Evolutionary conservation across 495 filamentous ascomycete genomes (phyloP).

Genomic region (Xeromyces bisporus): DNA sequence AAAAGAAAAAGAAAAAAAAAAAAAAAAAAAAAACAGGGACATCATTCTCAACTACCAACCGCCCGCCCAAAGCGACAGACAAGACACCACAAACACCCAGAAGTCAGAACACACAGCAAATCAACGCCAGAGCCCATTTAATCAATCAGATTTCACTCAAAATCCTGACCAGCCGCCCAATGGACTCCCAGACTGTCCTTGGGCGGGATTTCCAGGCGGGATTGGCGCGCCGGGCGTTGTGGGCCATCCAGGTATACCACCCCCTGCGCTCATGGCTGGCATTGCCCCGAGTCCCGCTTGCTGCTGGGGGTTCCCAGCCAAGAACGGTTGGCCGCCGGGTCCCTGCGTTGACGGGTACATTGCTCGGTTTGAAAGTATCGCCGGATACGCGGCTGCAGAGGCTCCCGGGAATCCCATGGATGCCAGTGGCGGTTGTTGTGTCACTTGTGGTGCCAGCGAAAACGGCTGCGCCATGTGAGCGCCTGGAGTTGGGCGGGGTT

Average conservation of each 20-base stretch:
- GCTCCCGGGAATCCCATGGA: constrained; percentile 25
- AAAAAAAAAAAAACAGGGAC: too few relatives aligned
- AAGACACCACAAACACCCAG: neutral
- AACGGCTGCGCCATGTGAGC: constrained; percentile 28
- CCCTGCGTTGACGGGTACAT: constrained; percentile 28
- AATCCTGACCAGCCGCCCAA: constrained; percentile 29
- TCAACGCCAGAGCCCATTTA: constrained; percentile 12
- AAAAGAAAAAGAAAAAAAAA: too few relatives aligned
- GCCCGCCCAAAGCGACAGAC: too few relatives aligned
- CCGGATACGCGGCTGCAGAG: constrained; percentile 18
- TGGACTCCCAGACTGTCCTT: constrained; percentile 27
- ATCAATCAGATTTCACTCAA: constrained; percentile 13
- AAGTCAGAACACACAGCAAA: constrained; percentile 8
- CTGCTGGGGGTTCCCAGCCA: constrained; percentile 24
- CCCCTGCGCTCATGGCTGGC: constrained; percentile 20
- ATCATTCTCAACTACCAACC: too few relatives aligned
- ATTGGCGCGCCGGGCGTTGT: constrained; percentile 18
- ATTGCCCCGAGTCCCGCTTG: constrained; percentile 18
- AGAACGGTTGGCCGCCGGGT: constrained; percentile 23
- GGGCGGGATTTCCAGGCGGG: constrained; percentile 28
- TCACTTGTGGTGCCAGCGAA: constrained; percentile 35
- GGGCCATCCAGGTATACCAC: constrained; percentile 27
- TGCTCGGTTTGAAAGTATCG: constrained; percentile 17
- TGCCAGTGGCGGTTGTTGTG: constrained; percentile 42
- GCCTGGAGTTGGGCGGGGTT: constrained; percentile 19